Base-by-base conservation (phyloP, 148 eudicot genomes). In the Spergularia marina region DNA sequence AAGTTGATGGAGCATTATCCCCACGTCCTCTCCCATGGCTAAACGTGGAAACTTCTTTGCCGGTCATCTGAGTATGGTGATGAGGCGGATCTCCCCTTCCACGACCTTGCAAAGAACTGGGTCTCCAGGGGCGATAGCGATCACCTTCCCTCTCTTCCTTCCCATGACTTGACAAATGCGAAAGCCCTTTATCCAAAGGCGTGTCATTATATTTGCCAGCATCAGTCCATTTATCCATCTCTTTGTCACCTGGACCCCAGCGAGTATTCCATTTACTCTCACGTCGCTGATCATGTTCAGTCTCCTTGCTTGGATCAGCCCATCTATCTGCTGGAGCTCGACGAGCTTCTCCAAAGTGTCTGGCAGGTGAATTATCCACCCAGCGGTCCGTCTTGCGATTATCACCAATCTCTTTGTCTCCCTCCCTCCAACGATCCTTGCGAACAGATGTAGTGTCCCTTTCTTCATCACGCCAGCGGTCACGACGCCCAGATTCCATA, bases 401-500 rank as follows among this genome's bases (percentile, higher is more conserved):
- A 39, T 87, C 96, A 73, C 82, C 81, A 68, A 78, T 56, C 78
- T 93, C 97, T 70, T 85, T 91, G 52, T 90, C 96, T 21, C 90
- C 90, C 44, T 87, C 95, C 86, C 93, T 89, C 99, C 97, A 89
- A 51, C 90, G 94, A 77, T 92, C 98, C 75, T 62, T 87, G 40
- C 94, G 94, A 53, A 79, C 75, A 52, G 90, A 82, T 56, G 89
- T 92, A 36, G 98, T 88, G 54, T 92, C 98, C 85, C 99, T 87
- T 83, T 92, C 99, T 83, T 95, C 98, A 68, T 95, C 98, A 72
- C 90, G 98, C 98, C 98, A 95, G 65, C 86, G 89, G 10, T 92
- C 99, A 63, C 94, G 92, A 18, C 93, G 91, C 74, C 86, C 86
- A 14, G 93, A 78, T 62, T 94, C 98, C 84, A 76, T 82, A 72